Base-by-base conservation (phyloP, 352 stramenopile species). In the Pythium insidiosum region DNA sequence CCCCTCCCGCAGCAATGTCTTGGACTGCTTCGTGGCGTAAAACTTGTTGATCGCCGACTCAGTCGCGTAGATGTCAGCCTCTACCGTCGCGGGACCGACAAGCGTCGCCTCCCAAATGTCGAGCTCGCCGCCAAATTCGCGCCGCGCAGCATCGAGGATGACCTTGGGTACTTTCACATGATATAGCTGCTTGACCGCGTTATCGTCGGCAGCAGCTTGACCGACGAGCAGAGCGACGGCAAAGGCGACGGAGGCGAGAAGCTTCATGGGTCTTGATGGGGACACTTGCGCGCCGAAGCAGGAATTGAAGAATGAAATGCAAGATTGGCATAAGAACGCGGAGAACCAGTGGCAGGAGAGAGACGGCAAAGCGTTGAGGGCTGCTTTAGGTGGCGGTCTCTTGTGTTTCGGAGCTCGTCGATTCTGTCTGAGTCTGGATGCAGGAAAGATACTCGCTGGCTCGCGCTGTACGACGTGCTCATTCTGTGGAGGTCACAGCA, bases 241-340 rank as follows among this genome's bases (percentile, higher is more conserved):
- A 23, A 47, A n/a, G 1, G 45, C 46, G 47, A 64, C 21, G 5
- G 50, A 39, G 12, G 26, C 24, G 45, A 66, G 53, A 28, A 61
- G 25, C 57, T 66, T 66, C 51, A 66, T 62, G 24, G 24, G 11
- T 38, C n/a, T n/a, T n/a, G n/a, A n/a, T n/a, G n/a, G n/a, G n/a
- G n/a, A n/a, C n/a, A n/a, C n/a, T n/a, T n/a, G n/a, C n/a, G n/a
- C n/a, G n/a, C n/a, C n/a, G n/a, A n/a, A n/a, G n/a, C n/a, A n/a
- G n/a, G 33, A 53, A 58, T 53, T 53, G 33, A 15, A 24, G 35
- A 56, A 43, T 56, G 49, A 45, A n/a, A n/a, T n/a, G n/a, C n/a
- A n/a, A n/a, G n/a, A n/a, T n/a, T n/a, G n/a, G 33, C 25, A 38
- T 4, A 20, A 6, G 13, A 16, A 3, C 15, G 5, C 13, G 11